Base-by-base conservation (phyloP, 352 stramenopile species). In the Globisporangium paroecandrum region DNA sequence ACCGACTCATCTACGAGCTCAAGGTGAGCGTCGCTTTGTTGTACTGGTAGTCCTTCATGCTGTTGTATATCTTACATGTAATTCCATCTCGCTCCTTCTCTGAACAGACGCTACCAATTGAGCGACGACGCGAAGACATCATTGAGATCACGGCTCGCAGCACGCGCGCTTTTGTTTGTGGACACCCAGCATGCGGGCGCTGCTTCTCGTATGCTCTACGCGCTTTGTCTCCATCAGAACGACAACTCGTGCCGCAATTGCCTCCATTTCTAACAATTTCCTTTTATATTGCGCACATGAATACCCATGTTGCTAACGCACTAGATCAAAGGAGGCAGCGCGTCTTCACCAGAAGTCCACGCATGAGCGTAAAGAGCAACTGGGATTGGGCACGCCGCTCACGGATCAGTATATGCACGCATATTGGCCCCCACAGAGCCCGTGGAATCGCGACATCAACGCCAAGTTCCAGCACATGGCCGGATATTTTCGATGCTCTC, bases 1-100 rank as follows among this genome's bases (percentile, higher is more conserved):
- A 86, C 64, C 72, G 69, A 8, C 72, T 87, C n/a, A 79, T 89
- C 58, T 91, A 91, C 58, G 79, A 89, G 54, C 71, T 91, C 1
- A 91, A 91, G 74, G 78, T 80, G 32, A 18, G 15, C 13, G 18
- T 13, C 10, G 13, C 7, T 36, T 62, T 18, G 4, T 10, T 18
- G 53, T 25, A 1, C 3, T 27, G 4, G 2, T 34, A 8, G 29
- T 32, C 3, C 22, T 25, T 27, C 7, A 12, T 22, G 18, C 7
- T 64, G 24, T 43, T 13, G 36, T n/a, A 6, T 22, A 49, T 22
- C 1, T 65, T 5, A 58, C 1, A 58, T 1, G 27, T 58, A 5
- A 20, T 58, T 5, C 4, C 5, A 15, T 58, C 18, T 38, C 25
- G 18, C 25, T 38, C 13, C 5, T 62, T 41, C 5, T 41, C 3